These are phyloP conservation scores for Candida manassasensis DNA, from an alignment of 805 yeast genomes.

Conservation along the genomic window DNA sequence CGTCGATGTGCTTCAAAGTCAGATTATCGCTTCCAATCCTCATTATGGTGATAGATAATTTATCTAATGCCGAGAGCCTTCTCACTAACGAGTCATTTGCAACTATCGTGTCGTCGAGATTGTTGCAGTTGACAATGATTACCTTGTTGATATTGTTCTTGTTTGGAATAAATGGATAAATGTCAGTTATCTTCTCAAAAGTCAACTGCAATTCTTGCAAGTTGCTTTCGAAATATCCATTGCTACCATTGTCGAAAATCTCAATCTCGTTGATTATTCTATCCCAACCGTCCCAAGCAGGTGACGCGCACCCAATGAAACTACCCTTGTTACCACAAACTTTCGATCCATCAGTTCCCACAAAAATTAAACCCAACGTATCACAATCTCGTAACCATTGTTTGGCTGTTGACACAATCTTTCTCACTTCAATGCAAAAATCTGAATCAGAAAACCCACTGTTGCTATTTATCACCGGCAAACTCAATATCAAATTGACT, in stretches of 20 bases:
- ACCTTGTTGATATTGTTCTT: constrained; percentile 10
- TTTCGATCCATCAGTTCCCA: constrained; percentile 44
- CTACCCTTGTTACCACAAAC: constrained; percentile 33
- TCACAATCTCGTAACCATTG: constrained; percentile 32
- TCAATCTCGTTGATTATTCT: constrained; percentile 35
- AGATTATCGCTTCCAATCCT: constrained; percentile 19
- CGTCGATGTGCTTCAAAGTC: constrained; percentile 12
- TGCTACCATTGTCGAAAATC: constrained; percentile 17
- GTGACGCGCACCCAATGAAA: constrained; percentile 42
- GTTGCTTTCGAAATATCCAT: constrained; percentile 8
- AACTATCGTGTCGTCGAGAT: constrained; percentile 6
- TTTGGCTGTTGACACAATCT: constrained; percentile 21
- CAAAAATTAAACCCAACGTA: constrained; percentile 43
- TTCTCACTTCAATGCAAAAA: constrained; percentile 20
- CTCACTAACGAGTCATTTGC: constrained; percentile 1
- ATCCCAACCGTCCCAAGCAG: constrained; percentile 48
- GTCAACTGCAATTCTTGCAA: constrained; percentile 21
- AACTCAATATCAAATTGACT: constrained; percentile 38
- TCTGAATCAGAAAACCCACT: constrained; percentile 20
- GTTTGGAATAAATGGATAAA: constrained; percentile 21
- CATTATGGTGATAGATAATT: constrained; percentile 19
- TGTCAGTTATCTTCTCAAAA: constrained; percentile 24
- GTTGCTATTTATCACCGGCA: constrained; percentile 35
- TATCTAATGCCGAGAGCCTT: constrained; percentile 10
- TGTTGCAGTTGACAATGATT: constrained; percentile 13